Conservation (phyloP, 2,329 filamentous ascomycete genomes). For the Microdochium nivale region DNA sequence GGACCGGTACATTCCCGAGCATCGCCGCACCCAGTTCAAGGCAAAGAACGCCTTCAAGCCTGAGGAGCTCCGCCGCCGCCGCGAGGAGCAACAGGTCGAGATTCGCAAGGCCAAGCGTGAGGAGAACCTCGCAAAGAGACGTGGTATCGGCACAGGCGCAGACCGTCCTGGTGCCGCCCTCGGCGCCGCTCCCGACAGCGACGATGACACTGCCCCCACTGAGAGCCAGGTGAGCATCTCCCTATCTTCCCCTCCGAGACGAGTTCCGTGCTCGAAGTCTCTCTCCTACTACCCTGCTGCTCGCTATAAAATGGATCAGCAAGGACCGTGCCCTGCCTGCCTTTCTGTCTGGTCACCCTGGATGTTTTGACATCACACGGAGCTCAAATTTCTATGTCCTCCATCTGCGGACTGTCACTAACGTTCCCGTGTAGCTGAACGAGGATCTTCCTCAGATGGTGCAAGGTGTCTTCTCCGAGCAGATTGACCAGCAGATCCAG, state of each 20-base stretch:
- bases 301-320: too few relatives aligned
- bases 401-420: background rate
- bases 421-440: constrained; percentile 58
- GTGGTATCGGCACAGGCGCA: constrained; percentile 81
- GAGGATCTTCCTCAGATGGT: constrained; percentile 99
- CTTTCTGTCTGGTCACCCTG: too few relatives aligned
- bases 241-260: constrained; percentile 6
- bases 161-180: constrained; percentile 72
- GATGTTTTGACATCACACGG: too few relatives aligned
- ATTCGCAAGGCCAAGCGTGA: constrained; percentile 98
- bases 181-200: constrained; percentile 87
- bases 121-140: constrained; percentile 96
- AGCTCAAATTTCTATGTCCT: too few relatives aligned
- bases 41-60: constrained; percentile 99
- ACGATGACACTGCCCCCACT: constrained; percentile 91
- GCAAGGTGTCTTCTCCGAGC: constrained; percentile 92
- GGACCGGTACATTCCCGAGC: constrained; percentile 98
- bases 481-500: constrained; percentile 95
- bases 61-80: constrained; percentile 94
- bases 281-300: background rate
- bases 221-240: constrained; percentile 78
- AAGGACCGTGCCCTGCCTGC: too few relatives aligned
- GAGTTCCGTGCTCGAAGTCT: constrained; percentile 4
- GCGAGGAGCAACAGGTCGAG: constrained; percentile 98
- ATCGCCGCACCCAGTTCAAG: constrained; percentile 99